These are phyloP conservation scores for Calonectria hongkongensis DNA, from an alignment of 2,329 filamentous ascomycete species.

Conservation along the genomic window DNA sequence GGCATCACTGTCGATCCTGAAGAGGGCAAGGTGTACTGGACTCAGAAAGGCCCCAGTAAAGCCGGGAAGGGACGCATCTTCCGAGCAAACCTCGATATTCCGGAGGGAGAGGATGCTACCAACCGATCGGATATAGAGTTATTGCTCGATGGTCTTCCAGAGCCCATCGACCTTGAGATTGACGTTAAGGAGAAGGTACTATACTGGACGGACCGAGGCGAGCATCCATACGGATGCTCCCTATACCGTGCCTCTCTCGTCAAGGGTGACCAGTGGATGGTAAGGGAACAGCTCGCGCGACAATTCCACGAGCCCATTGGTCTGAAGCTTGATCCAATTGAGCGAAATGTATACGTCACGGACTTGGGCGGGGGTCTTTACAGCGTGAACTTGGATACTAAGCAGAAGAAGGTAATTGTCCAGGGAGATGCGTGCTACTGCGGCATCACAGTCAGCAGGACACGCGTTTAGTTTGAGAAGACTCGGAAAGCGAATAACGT, in stretches of 20 bases:
- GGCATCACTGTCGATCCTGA: not conserved
- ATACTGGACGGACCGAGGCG: constrained; percentile 2
- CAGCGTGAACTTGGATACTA: constrained; percentile 7
- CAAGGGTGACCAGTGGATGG: not conserved
- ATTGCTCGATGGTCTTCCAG: not conserved
- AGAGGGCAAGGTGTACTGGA: constrained; percentile 1
- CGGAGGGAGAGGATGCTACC: not conserved
- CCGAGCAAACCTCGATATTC: not conserved
- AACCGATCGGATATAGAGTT: constrained; percentile 5
- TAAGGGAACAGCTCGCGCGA: not conserved
- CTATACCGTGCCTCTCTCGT: not conserved
- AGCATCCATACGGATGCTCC: not conserved
- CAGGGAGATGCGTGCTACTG: not conserved
- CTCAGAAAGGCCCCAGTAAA: constrained; percentile 4
- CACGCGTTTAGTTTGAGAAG: not conserved
- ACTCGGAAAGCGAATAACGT: not conserved
- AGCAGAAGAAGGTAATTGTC: not conserved
- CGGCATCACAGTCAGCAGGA: not conserved
- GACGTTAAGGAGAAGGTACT: not conserved
- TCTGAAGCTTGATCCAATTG: not conserved
- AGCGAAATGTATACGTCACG: not conserved
- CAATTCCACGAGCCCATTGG: constrained; percentile 5
- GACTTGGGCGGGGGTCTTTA: not conserved
- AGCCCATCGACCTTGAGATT: not conserved
- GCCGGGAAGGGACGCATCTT: not conserved